phyloP scores from a whole-genome alignment of 164 flowering plant species.

The Aristolochia contorta region DNA sequence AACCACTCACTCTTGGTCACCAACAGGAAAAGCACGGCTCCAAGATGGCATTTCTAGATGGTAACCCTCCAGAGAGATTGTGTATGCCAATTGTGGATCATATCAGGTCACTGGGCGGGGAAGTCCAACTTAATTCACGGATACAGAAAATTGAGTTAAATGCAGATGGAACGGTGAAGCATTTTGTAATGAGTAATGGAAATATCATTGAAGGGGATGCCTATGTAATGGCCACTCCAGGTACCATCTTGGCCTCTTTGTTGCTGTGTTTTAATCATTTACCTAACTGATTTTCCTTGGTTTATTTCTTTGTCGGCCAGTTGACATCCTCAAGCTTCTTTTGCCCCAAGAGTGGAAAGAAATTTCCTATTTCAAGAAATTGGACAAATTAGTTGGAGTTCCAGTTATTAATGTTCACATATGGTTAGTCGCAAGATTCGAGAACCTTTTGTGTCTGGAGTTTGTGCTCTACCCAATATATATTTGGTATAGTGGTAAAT shows the following conservation, averaged over 20 bases:
- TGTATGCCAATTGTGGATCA: conserved; percentile 89
- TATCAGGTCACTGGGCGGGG: conserved; percentile 75
- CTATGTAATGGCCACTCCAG: conserved; percentile 90
- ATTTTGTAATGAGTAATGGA: conserved; percentile 56
- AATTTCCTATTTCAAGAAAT: conserved; percentile 63
- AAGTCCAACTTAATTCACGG: conserved; percentile 75
- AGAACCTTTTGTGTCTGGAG: too few species aligned
- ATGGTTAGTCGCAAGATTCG: conserved; percentile 50
- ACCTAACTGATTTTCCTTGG: not conserved
- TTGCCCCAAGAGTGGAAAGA: conserved; percentile 87
- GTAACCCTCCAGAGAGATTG: conserved; percentile 96
- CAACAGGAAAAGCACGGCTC: conserved; percentile 94
- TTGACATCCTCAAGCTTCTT: conserved; percentile 88
- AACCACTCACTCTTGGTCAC: not conserved
- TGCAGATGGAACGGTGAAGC: conserved; percentile 67
- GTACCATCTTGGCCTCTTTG: conserved; percentile 20
- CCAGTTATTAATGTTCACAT: conserved; percentile 97
- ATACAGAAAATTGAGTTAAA: conserved; percentile 73
- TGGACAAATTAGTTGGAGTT: conserved; percentile 95
- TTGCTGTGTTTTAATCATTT: not conserved
- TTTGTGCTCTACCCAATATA: too few species aligned
- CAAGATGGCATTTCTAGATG: conserved; percentile 99
- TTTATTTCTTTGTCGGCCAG: conserved; percentile 39
- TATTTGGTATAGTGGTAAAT: too few species aligned
- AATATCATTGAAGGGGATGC: conserved; percentile 67